Evolutionary conservation across 768 basidiomycete genomes (phyloP).

Genomic region (Boletus vinaceobasis): DNA sequence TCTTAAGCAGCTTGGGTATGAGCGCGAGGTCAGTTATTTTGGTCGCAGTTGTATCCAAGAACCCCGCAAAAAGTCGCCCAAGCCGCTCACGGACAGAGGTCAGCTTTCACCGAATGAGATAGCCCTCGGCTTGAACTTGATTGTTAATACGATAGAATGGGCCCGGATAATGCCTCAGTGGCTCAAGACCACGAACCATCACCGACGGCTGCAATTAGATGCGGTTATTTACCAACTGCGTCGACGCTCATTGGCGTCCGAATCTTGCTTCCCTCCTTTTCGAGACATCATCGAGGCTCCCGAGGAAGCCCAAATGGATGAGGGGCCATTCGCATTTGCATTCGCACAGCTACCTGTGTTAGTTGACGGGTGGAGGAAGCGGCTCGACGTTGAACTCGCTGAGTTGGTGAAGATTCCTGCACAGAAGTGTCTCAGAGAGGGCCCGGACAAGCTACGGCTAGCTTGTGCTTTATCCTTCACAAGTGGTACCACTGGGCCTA

Average conservation of each 20-base stretch:
- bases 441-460: neutral
- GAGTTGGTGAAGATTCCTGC: neutral
- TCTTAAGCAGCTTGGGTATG: neutral
- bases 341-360: slow-evolving; percentile 3
- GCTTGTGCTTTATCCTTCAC: neutral
- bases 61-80: neutral
- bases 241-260: neutral
- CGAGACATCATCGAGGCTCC: neutral
- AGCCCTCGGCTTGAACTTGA: neutral
- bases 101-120: neutral
- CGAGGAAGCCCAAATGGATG: neutral
- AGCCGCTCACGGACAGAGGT: neutral
- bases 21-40: neutral
- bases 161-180: neutral
- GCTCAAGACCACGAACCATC: neutral
- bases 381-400: slow-evolving; percentile 1
- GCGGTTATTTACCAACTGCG: neutral
- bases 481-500: neutral
- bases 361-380: slow-evolving; percentile 3
- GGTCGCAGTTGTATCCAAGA: neutral
- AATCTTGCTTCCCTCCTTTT: slow-evolving; percentile 4
- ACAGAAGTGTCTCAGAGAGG: too few relatives aligned
- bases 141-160: slow-evolving; percentile 1
- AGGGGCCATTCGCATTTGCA: neutral
- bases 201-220: neutral